A percentile compares a stretch with the other conserved stretches of the same genome.
Conservation (phyloP, 164 flowering plant species). For the Tinospora cordifolia region DNA sequence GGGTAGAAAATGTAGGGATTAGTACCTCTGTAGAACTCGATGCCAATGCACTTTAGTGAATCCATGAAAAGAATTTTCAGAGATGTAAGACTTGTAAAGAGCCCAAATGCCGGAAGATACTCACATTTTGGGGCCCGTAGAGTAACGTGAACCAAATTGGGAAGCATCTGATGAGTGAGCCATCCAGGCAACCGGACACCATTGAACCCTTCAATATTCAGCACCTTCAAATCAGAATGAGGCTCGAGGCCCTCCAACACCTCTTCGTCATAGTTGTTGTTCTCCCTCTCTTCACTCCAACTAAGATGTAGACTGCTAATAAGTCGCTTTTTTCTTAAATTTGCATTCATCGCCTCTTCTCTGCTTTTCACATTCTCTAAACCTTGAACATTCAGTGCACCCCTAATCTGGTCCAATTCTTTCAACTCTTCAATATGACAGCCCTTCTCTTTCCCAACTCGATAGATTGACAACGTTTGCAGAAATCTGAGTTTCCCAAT, state of each 20-base stretch:
- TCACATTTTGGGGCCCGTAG: neutral
- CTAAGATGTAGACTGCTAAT: neutral
- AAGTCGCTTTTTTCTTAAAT: neutral
- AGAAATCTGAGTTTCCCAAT: conserved; percentile 7
- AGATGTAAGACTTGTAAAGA: neutral
- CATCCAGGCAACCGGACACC: conserved; percentile 5
- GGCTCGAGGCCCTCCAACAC: conserved; percentile 11
- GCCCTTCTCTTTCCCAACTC: neutral
- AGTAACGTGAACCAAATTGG: conserved; percentile 9
- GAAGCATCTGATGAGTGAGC: neutral
- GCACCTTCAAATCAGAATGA: neutral
- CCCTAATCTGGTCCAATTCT: neutral
- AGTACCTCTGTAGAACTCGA: neutral
- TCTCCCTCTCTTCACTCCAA: neutral
- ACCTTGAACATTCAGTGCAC: neutral
- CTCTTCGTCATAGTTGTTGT: neutral
- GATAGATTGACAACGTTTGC: neutral
- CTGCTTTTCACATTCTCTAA: neutral
- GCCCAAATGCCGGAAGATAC: conserved; percentile 5
- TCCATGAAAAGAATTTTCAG: neutral
- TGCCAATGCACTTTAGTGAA: conserved; percentile 1
- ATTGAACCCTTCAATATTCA: neutral
- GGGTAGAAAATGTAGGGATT: neutral
- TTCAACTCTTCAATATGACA: neutral
- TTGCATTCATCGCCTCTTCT: neutral